phyloP scores from a whole-genome alignment of 345 rosid genomes.

The Eucalyptus pumila region DNA sequence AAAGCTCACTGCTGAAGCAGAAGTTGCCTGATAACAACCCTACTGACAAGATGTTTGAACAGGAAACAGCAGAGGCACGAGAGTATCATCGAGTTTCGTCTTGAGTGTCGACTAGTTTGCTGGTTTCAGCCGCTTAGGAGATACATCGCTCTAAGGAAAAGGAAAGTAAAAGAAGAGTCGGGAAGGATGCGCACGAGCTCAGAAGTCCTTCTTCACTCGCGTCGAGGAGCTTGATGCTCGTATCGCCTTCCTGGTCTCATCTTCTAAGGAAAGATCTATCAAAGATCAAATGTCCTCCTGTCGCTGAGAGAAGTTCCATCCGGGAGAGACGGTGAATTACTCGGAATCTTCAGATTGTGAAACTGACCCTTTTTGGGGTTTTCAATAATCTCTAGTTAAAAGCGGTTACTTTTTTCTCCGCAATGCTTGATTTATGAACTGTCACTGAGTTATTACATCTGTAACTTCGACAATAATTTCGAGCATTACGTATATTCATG shows the following conservation, averaged over 20 bases:
- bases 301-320: background rate
- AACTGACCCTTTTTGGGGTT: background rate
- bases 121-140: background rate
- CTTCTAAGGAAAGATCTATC: background rate
- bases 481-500: background rate
- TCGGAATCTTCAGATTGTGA: background rate
- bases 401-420: background rate
- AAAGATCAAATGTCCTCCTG: background rate
- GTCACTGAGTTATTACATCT: background rate
- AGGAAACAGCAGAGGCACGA: background rate
- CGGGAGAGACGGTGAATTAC: background rate
- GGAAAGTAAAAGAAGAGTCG: background rate
- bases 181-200: background rate
- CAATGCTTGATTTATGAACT: background rate
- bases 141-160: background rate
- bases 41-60: background rate
- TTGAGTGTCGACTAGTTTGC: background rate
- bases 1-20: background rate
- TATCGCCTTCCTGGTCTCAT: background rate
- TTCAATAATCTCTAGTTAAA: background rate
- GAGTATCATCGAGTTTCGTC: background rate
- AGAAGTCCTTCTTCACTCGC: background rate
- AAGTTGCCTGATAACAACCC: background rate
- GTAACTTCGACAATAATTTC: background rate
- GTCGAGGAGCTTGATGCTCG: background rate